Base-by-base conservation (phyloP, 495 filamentous ascomycete genomes). In the Ramalina peruviana region DNA sequence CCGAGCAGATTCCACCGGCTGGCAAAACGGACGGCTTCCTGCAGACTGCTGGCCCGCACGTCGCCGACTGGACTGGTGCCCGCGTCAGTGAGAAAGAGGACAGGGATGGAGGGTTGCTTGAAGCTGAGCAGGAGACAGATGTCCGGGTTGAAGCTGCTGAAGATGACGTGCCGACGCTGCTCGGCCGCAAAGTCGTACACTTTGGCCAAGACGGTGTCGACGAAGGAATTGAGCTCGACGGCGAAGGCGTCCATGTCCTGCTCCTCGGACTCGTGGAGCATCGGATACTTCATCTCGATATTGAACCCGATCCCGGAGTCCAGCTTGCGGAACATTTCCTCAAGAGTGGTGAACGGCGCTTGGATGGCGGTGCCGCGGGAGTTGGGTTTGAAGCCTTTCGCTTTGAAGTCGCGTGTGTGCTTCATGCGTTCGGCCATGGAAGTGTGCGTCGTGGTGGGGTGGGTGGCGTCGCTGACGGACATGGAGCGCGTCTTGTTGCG, bases 271-370 rank as follows among this genome's bases (percentile, higher is more conserved):
- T 99, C 93, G 59, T 85, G 80, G 43, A 97, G 78, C 88, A 96
- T 96, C 19, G 93, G 93, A 63, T 99, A 99, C 63, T 97, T 99
- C 73, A 99, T 82, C 71, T 99, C 93, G 55, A 99, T 94, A 62
- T 99, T 97, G 73, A 99, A 97, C 11, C 92, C 88, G 27, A 94
- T 79, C 11, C 69, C 72, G 38, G 82, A 72, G 1, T 87, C 87
- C 0, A 99, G 67, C 62, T 88, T 82, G 58, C 73, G 77, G 65
- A 99, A 94, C 60, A 96, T 79, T 54, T 96, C 88, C 62, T 95
- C 86, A 38, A 99, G 68, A 0, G 93, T 99, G 3, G 92, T 88
- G 64, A 97, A 97, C 0, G 88, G 88, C 0, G 83, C 85, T 60
- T 97, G 90, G 54, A 99, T 95, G 57, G 88, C 89, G 56, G 83